phyloP scores from a whole-genome alignment of 352 stramenopile species.

The Albugo laibachii region DNA sequence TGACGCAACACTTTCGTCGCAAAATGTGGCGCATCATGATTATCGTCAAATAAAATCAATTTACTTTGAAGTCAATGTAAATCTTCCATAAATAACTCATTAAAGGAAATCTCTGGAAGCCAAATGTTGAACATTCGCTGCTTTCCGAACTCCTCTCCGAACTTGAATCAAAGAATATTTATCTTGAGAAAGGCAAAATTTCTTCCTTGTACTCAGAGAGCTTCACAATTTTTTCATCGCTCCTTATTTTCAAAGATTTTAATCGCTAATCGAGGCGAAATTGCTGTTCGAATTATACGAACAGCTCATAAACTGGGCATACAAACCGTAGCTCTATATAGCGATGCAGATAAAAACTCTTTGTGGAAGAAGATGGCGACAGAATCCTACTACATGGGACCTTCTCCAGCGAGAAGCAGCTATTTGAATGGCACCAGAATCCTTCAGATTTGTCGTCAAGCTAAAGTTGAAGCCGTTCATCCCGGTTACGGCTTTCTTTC shows the following conservation, averaged over 20 bases:
- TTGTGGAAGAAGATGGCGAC: constrained; percentile 57
- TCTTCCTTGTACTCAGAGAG: no score
- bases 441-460: constrained; percentile 33
- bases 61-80: no score
- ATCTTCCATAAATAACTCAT: no score
- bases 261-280: constrained; percentile 82
- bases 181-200: no score
- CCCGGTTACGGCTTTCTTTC: constrained; percentile 83
- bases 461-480: constrained; percentile 67
- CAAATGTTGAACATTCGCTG: no score
- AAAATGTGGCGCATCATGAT: no score
- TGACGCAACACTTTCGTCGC: no score
- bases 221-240: no score
- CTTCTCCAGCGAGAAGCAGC: constrained; percentile 41
- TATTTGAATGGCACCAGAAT: constrained; percentile 69
- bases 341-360: constrained; percentile 62
- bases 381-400: constrained; percentile 50
- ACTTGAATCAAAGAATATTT: no score
- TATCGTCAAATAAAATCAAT: no score
- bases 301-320: constrained; percentile 77
- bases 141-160: no score
- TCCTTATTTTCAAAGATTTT: constrained; percentile 73
- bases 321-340: constrained; percentile 83
- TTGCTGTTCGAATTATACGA: constrained; percentile 71
- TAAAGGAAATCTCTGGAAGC: no score